A percentile compares a stretch with the other conserved stretches of the same genome.
These are phyloP conservation scores for Tothia fuscella DNA, from an alignment of 2,329 filamentous ascomycete species.

Conservation along the genomic window DNA sequence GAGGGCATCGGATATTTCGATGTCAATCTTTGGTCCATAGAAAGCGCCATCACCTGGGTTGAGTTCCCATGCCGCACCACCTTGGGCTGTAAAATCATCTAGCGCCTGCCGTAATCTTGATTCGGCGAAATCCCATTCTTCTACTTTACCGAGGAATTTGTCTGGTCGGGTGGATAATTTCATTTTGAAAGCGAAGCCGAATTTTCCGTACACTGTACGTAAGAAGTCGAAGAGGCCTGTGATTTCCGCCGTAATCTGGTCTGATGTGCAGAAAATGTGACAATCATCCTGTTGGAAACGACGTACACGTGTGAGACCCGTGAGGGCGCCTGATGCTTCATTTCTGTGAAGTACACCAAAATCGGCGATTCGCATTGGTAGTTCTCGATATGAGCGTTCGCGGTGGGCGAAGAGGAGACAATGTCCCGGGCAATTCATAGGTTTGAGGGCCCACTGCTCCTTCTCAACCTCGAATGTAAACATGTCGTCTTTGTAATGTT, in stretches of 20 bases:
- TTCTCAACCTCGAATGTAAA: conserved; percentile 78
- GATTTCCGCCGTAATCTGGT: conserved; percentile 64
- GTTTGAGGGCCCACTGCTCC: conserved; percentile 75
- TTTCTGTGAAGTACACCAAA: conserved; percentile 94
- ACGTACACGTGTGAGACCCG: conserved; percentile 80
- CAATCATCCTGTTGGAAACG: conserved; percentile 95
- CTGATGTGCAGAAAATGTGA: conserved; percentile 85
- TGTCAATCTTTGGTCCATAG: conserved; percentile 97
- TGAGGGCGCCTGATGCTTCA: conserved; percentile 83
- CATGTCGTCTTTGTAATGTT: conserved; percentile 82
- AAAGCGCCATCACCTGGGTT: conserved; percentile 95
- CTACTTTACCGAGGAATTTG: conserved; percentile 74
- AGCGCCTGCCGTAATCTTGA: conserved; percentile 66
- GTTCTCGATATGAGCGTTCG: conserved; percentile 74
- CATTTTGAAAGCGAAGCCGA: conserved; percentile 84
- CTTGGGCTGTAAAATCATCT: conserved; percentile 55
- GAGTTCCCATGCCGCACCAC: conserved; percentile 67
- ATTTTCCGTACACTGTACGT: conserved; percentile 63
- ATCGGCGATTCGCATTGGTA: conserved; percentile 87
- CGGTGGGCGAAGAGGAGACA: conserved; percentile 77
- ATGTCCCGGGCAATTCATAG: conserved; percentile 97
- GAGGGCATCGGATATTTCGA: conserved; percentile 82
- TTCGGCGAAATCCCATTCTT: conserved; percentile 85
- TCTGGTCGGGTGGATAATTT: conserved; percentile 87
- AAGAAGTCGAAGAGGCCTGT: conserved; percentile 81